Percentiles rank a stretch among this genome's conserved stretches.
Evolutionary conservation across 257 asterid species (phyloP).

Genomic region (Solanum pennellii): DNA sequence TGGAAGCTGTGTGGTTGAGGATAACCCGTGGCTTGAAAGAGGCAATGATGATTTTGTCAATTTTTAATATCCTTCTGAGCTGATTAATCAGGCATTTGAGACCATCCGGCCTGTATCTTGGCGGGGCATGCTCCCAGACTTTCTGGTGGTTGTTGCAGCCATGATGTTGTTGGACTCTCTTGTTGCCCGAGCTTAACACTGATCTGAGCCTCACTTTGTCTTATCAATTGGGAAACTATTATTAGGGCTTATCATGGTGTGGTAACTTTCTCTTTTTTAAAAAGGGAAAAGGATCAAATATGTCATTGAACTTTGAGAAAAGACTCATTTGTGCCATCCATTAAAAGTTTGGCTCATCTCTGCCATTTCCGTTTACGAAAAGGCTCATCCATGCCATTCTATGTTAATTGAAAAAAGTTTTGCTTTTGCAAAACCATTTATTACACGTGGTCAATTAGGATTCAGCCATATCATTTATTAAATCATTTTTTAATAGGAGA

Average conservation of each 20-base stretch:
- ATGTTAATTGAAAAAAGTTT: not conserved
- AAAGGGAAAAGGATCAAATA: not conserved
- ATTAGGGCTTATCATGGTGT: not conserved
- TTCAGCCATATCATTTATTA: not conserved
- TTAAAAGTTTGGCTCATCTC: no score
- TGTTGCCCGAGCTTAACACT: not conserved
- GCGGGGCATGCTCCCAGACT: not conserved
- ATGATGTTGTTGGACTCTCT: not conserved
- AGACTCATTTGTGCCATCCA: not conserved
- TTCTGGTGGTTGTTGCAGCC: not conserved
- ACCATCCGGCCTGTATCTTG: not conserved
- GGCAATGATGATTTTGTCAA: not conserved
- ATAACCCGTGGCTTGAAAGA: not conserved
- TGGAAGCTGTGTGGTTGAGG: not conserved
- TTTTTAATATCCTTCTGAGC: not conserved
- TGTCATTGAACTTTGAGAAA: not conserved
- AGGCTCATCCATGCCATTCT: not conserved
- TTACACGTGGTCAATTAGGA: not conserved
- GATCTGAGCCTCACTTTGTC: not conserved
- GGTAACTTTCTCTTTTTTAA: not conserved
- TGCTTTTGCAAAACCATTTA: not conserved
- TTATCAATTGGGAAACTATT: not conserved
- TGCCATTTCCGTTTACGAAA: no score
- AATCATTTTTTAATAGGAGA: not conserved
- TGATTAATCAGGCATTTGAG: not conserved